Evolutionary conservation across 2,329 filamentous ascomycete species (phyloP).

Genomic region (Colletotrichum paranaense): DNA sequence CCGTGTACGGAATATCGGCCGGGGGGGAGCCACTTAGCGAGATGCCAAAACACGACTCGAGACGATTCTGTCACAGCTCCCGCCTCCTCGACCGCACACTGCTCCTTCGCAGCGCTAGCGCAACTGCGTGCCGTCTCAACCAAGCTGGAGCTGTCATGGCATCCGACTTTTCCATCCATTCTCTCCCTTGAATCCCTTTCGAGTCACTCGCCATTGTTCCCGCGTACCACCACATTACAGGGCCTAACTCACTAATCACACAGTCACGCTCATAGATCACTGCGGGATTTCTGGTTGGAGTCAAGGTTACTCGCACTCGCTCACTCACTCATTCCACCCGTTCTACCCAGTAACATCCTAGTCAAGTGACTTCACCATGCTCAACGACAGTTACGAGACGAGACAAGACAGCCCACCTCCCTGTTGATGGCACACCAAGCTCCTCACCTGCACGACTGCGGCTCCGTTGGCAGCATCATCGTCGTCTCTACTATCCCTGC

Average conservation of each 20-base stretch:
- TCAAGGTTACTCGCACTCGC: not conserved
- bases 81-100: slow-evolving; percentile 20
- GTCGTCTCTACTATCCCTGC: not conserved
- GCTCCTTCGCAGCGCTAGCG: slow-evolving; percentile 4
- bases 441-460: slow-evolving; percentile 1
- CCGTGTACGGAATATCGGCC: slow-evolving; percentile 23
- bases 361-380: slow-evolving; percentile 8
- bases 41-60: slow-evolving; percentile 59
- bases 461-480: slow-evolving; percentile 28
- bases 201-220: not conserved
- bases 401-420: not conserved
- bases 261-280: too few species aligned
- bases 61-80: slow-evolving; percentile 60
- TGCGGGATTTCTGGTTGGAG: not conserved
- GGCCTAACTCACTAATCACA: not conserved
- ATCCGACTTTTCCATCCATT: slow-evolving; percentile 10
- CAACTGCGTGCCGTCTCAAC: not conserved
- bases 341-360: not conserved
- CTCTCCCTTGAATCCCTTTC: not conserved
- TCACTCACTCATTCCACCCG: not conserved
- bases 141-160: not conserved
- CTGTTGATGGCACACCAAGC: not conserved
- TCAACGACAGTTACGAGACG: not conserved
- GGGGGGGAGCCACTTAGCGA: slow-evolving; percentile 33
- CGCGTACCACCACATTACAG: not conserved